Percentiles rank a stretch among this genome's conserved stretches.
phyloP scores from a whole-genome alignment of 2,329 filamentous ascomycete species.

The Botrytis galanthina region DNA sequence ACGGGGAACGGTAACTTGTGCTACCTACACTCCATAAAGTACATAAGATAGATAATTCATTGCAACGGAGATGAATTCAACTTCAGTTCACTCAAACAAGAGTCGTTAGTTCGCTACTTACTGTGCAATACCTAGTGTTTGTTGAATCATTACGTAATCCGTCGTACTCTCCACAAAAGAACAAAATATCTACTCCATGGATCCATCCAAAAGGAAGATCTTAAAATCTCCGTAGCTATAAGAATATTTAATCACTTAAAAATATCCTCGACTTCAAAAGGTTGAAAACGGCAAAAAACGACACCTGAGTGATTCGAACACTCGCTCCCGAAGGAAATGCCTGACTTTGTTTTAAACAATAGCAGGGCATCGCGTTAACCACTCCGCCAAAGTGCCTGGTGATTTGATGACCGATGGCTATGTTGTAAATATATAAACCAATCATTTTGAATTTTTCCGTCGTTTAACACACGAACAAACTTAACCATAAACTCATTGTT shows the following conservation, averaged over 20 bases:
- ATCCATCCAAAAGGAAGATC: not conserved
- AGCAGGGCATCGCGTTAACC: slow-evolving; percentile 34
- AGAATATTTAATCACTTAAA: not conserved
- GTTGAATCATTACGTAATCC: not conserved
- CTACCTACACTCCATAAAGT: not conserved
- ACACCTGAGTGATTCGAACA: slow-evolving; percentile 45
- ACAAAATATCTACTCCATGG: not conserved
- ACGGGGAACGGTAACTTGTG: not conserved
- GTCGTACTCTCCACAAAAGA: not conserved
- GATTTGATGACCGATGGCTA: accelerated
- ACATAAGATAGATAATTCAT: no score
- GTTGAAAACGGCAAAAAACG: slow-evolving; percentile 22
- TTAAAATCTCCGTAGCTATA: not conserved
- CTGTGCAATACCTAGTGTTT: not conserved
- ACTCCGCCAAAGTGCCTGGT: slow-evolving; percentile 30
- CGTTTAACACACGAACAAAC: not conserved
- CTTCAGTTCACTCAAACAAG: not conserved
- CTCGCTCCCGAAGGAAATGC: slow-evolving; percentile 44
- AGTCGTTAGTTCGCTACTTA: not conserved
- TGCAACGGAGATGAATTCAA: not conserved
- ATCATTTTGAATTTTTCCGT: accelerated
- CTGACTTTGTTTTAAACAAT: slow-evolving; percentile 26
- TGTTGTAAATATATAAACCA: not conserved
- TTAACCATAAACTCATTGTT: not conserved
- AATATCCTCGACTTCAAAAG: not conserved